Evolutionary conservation across 805 yeast genomes (phyloP).

Genomic region (Lipomyces spencermartinsiae): DNA sequence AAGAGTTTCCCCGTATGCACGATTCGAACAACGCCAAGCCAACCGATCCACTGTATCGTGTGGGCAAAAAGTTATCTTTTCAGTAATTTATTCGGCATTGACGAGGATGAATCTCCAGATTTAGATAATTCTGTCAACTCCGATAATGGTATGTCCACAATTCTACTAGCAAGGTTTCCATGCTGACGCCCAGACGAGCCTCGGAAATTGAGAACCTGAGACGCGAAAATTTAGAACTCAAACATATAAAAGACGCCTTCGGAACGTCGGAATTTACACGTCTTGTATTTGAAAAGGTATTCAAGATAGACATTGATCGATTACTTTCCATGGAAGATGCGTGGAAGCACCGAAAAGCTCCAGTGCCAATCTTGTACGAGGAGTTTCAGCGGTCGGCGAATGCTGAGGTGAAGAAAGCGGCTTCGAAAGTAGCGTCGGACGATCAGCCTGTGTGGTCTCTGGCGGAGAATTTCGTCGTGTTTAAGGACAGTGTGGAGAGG

Average conservation of each 20-base stretch:
- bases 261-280: slow-evolving; percentile 47
- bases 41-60: slow-evolving; percentile 93
- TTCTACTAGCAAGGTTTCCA: background rate
- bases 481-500: slow-evolving; percentile 55
- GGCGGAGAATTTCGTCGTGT: slow-evolving; percentile 66
- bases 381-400: slow-evolving; percentile 18
- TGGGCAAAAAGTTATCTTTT: slow-evolving; percentile 96
- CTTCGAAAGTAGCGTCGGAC: slow-evolving; percentile 44
- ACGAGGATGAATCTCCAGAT: slow-evolving; percentile 60
- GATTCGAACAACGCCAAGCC: slow-evolving; percentile 94
- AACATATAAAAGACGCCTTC: slow-evolving; percentile 43
- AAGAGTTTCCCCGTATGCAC: slow-evolving; percentile 96
- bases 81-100: slow-evolving; percentile 67
- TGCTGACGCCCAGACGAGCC: slow-evolving; percentile 22
- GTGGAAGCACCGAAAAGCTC: slow-evolving; percentile 76
- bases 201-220: slow-evolving; percentile 47
- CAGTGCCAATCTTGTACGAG: slow-evolving; percentile 61
- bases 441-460: slow-evolving; percentile 63
- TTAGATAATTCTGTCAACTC: slow-evolving; percentile 68
- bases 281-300: slow-evolving; percentile 55
- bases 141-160: slow-evolving; percentile 61
- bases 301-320: slow-evolving; percentile 76
- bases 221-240: slow-evolving; percentile 49
- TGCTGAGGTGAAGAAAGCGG: slow-evolving; percentile 25
- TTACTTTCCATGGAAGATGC: slow-evolving; percentile 71